Conservation (phyloP, 169 alveolate genomes). For the Besnoitia besnoiti region DNA sequence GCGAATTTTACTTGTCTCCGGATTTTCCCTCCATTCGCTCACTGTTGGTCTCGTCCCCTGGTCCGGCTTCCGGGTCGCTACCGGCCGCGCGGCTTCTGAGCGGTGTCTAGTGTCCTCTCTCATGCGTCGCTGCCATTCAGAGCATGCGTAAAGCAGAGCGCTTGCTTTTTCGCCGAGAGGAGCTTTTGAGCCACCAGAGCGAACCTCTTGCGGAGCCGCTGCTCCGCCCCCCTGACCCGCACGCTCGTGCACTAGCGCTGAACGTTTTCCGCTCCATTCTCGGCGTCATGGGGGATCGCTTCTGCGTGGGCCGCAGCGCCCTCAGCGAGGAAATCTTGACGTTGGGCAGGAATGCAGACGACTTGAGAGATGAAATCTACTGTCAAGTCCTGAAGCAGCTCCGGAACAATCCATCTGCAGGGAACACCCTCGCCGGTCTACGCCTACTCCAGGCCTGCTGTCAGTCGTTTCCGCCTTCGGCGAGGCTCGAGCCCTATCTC, state of each 20-base stretch:
- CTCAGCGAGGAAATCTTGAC: neutral
- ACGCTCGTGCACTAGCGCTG: neutral
- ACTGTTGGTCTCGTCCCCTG: too few species aligned
- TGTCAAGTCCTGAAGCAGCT: slow-evolving; percentile 49
- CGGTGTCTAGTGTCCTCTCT: too few species aligned
- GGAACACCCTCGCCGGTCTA: neutral
- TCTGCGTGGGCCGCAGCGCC: slow-evolving; percentile 14
- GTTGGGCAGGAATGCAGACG: neutral
- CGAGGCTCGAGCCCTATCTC: neutral
- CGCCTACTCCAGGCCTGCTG: slow-evolving; percentile 26
- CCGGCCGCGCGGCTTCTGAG: too few species aligned
- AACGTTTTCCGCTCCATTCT: slow-evolving; percentile 16
- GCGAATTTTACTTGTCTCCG: too few species aligned
- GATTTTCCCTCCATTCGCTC: too few species aligned
- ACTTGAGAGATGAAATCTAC: slow-evolving; percentile 44
- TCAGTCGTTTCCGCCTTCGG: slow-evolving; percentile 39
- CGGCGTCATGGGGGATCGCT: slow-evolving; percentile 38
- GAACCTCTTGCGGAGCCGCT: slow-evolving; percentile 26
- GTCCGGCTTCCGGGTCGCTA: too few species aligned
- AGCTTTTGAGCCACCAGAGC: neutral
- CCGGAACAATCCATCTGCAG: neutral
- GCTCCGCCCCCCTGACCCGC: neutral
- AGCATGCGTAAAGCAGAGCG: slow-evolving; percentile 13
- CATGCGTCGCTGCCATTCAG: too few species aligned
- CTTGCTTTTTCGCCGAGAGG: slow-evolving; percentile 32